A percentile compares a stretch with the other conserved stretches of the same genome.
Evolutionary conservation across 176 grass and related monocot species (phyloP).

Genomic region (Puya raimondii): DNA sequence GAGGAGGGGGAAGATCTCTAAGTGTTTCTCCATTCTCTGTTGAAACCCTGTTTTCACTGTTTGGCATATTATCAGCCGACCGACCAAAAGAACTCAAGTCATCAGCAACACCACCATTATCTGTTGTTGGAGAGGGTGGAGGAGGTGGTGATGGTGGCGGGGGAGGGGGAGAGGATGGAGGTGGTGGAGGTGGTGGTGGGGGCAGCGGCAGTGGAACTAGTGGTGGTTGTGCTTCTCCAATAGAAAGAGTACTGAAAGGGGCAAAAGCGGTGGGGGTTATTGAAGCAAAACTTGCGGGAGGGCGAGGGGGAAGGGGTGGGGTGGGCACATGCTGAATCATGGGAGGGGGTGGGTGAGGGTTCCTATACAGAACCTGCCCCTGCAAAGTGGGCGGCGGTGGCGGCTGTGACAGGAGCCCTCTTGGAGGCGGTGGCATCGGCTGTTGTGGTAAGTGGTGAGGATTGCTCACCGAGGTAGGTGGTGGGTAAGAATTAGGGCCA

Average conservation of each 20-base stretch:
- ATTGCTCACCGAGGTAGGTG: background rate
- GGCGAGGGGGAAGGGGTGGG: background rate
- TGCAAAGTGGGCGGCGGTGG: background rate
- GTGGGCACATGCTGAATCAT: background rate
- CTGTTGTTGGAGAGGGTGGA: conserved; percentile 1
- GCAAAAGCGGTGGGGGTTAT: conserved; percentile 25
- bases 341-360: background rate
- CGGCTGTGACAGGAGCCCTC: background rate
- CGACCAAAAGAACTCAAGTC: background rate
- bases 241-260: conserved; percentile 8
- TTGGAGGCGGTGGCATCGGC: background rate
- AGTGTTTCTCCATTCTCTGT: background rate
- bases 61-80: conserved; percentile 6
- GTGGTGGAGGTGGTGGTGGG: conserved; percentile 28
- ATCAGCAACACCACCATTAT: background rate
- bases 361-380: background rate
- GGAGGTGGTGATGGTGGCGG: conserved; percentile 15
- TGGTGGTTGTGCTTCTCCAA: background rate
- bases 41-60: conserved; percentile 10
- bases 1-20: background rate
- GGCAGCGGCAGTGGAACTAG: conserved; percentile 26
- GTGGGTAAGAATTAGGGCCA: background rate
- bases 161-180: conserved; percentile 22
- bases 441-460: background rate
- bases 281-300: conserved; percentile 28